Conservation (phyloP, 2,329 filamentous ascomycete genomes). For the Aulographum hederae region DNA sequence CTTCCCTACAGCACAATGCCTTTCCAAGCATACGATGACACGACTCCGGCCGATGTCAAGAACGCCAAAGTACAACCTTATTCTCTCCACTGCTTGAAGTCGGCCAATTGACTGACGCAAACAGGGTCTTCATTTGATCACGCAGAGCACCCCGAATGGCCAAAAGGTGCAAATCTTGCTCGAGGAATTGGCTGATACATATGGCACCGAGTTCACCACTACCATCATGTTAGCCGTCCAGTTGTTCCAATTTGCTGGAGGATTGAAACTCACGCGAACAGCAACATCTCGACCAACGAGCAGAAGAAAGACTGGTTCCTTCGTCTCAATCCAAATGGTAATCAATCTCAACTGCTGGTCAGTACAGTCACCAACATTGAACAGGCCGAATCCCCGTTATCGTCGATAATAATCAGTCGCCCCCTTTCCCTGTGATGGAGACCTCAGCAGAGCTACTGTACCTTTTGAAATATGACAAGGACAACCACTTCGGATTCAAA, state of each 20-base stretch:
- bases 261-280: no score
- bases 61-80: no score
- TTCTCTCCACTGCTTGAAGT: no score
- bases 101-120: constrained; percentile 1
- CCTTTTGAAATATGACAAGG: constrained; percentile 26
- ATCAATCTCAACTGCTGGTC: constrained; percentile 29
- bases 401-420: constrained; percentile 7
- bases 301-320: constrained; percentile 53
- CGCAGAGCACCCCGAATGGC: constrained; percentile 30
- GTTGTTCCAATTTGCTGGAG: constrained; percentile 21
- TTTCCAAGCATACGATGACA: no score
- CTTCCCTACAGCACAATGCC: no score
- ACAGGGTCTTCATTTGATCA: constrained; percentile 33
- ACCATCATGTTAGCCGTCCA: no score
- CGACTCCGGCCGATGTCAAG: background rate
- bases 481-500: constrained; percentile 26
- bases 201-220: constrained; percentile 32
- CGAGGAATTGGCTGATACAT: constrained; percentile 48
- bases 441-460: constrained; percentile 20
- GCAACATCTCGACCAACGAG: constrained; percentile 33
- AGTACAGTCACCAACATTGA: constrained; percentile 34
- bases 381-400: constrained; percentile 35
- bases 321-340: constrained; percentile 43
- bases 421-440: constrained; percentile 7
- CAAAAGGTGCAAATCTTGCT: constrained; percentile 40